Evolutionary conservation across 495 filamentous ascomycete genomes (phyloP), one percentile per base, ranked within the genome.

Genomic region (Aspergillus haitiensis): DNA sequence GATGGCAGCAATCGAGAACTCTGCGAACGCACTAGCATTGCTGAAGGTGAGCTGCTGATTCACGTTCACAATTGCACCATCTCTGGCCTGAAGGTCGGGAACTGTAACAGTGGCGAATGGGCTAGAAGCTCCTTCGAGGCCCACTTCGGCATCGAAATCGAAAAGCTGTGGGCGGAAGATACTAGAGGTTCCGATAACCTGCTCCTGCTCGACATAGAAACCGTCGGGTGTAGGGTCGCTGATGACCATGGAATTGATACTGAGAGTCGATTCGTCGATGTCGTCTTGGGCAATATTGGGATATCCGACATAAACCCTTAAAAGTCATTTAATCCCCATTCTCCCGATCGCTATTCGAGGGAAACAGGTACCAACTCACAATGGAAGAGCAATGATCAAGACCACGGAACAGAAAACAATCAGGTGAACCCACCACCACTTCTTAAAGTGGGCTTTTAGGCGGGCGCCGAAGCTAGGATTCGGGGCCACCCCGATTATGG

Each of bases 351-450:
- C 13, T 33, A 9, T 34, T 7, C 6, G 16, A 13, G 2, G 11
- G 18, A 50, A 4, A 0, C 49, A 34, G 33, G 21, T 27, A 27
- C 3, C 21, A 34, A 84, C 88, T 82, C 82, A 92, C 88, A 92
- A 68, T 47, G 82, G 81, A 31, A 88, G 74, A 1, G 85, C 75
- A 18, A 90, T 75, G 13, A 92, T 69, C 56, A 90, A 74, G 31
- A 87, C 70, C 21, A 82, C 67, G 34, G 80, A 65, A 56, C 86
- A 69, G 64, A 90, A 72, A 32, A 78, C 65, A 59, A 89, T 78
- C 59, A 90, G 65, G 67, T 90, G 82, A 63, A 78, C 71, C 90
- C 88, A 93, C 89, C 89, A 93, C 64, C 83, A 91, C 63, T 76
- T 78, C 69, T 76, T 80, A 55, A 72, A 81, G 58, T 84, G 79